Evolutionary conservation across 2,329 filamentous ascomycete genomes (phyloP).

Genomic region (Akanthomyces muscarius): DNA sequence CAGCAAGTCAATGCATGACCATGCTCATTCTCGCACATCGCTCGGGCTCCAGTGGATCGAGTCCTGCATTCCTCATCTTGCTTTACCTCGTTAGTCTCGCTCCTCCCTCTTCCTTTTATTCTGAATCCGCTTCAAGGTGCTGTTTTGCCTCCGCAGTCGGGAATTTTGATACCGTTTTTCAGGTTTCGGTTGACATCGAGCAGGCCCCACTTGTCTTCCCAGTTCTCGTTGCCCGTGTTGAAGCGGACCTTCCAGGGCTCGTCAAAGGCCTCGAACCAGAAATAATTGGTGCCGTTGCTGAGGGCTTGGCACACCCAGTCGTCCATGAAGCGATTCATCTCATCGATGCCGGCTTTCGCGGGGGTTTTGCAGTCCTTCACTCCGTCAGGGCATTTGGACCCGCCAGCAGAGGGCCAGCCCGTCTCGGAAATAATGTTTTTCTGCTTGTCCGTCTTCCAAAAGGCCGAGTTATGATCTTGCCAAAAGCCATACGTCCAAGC

Average conservation of each 20-base stretch:
- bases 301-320: constrained; percentile 80
- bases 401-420: constrained; percentile 83
- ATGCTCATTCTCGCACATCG: neutral
- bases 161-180: constrained; percentile 80
- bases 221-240: constrained; percentile 64
- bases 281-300: constrained; percentile 82
- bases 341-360: constrained; percentile 71
- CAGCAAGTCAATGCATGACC: neutral
- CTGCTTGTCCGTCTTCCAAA: constrained; percentile 58
- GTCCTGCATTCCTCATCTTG: neutral
- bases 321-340: constrained; percentile 82
- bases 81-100: neutral
- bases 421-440: constrained; percentile 86
- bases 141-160: constrained; percentile 76
- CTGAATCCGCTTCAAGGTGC: constrained; percentile 32
- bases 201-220: constrained; percentile 95
- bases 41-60: neutral
- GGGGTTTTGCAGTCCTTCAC: constrained; percentile 57
- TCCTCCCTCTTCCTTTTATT: neutral
- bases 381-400: constrained; percentile 65
- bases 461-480: constrained; percentile 59
- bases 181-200: constrained; percentile 81
- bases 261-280: constrained; percentile 97
- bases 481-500: constrained; percentile 83
- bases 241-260: constrained; percentile 88